Base-by-base conservation (phyloP, 306 rosid genomes). In the Quillaja saponaria region DNA sequence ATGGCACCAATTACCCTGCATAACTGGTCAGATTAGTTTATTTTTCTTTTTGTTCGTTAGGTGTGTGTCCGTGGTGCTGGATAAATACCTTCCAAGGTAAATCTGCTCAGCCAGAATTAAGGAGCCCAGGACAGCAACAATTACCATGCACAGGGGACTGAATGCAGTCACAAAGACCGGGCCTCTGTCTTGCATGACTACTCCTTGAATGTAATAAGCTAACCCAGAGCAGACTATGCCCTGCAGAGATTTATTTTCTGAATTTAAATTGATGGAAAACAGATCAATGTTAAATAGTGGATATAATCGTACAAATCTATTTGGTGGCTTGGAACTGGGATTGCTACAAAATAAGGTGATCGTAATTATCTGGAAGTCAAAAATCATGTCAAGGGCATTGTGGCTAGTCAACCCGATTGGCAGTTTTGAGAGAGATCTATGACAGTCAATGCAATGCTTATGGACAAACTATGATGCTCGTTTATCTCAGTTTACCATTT, bases 161-260 rank as follows among this genome's bases (percentile, higher is more conserved):
- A 94, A 94, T 5, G 99, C 84, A 42, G 99, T 94, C 8, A 94
- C 91, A 55, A 85, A 94, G 8, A 94, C 96, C 11, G 99, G 96
- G 14, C 99, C 99, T 85, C 88, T 82, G 21, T 69, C 72, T 77
- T 77, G 74, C 90, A 89, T 81, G 18, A 94, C 86, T 10, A 87
- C 35, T 71, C 99, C 99, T 81, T 92, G 99, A 59, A 94, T 72
- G 79, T 89, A 94, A 68, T 87, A 89, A 63, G 83, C 73, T 18
- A 94, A 41, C 25, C 91, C 99, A 0, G 97, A 86, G 52, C 91
- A 75, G 2, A 83, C 63, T 59, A 94, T 58, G 6, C 91, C 99
- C 99, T 94, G 87, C 67, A 78, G n/a, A 7, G 28, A 13, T 55
- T 19, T 16, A 57, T 18, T 45, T 20, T 19, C 18, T 13, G 19